A percentile compares a stretch with the other conserved stretches of the same genome.
phyloP scores from a whole-genome alignment of 306 rosid species.

The Styphnolobium japonicum region DNA sequence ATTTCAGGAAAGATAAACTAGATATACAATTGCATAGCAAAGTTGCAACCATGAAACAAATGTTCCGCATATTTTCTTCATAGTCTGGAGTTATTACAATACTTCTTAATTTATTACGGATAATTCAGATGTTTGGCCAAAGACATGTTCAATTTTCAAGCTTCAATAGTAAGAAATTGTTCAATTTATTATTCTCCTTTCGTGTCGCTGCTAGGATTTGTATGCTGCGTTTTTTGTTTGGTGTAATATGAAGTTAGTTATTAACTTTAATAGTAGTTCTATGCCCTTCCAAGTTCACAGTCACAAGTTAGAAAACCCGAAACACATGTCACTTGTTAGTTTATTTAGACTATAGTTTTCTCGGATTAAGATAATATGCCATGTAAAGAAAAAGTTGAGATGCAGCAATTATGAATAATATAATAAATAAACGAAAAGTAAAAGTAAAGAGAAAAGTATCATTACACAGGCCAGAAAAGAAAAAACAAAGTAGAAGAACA shows the following conservation, averaged over 20 bases:
- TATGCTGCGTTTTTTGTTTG: background rate
- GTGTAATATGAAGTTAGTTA: background rate
- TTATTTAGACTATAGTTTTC: slow-evolving; percentile 12
- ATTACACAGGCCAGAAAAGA: background rate
- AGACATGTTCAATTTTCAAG: background rate
- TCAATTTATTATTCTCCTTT: background rate
- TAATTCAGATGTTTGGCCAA: background rate
- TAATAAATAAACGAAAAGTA: slow-evolving; percentile 27
- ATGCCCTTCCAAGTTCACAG: background rate
- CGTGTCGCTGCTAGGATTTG: background rate
- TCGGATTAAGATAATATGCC: slow-evolving; percentile 10
- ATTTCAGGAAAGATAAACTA: background rate
- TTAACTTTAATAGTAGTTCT: background rate
- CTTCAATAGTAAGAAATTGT: background rate
- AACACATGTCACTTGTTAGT: background rate
- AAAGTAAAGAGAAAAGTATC: slow-evolving; percentile 40
- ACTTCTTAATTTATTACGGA: background rate
- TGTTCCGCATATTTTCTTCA: slow-evolving; percentile 1
- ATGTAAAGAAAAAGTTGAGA: slow-evolving; percentile 25
- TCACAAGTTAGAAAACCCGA: background rate
- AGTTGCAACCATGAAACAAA: background rate
- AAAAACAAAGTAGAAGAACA: background rate
- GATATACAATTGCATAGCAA: background rate
- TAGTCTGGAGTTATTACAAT: background rate
- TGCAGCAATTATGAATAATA: slow-evolving; percentile 12